Percentiles rank a stretch among this genome's conserved stretches.
Evolutionary conservation across 306 rosid species (phyloP).

Genomic region (Inga laurina): DNA sequence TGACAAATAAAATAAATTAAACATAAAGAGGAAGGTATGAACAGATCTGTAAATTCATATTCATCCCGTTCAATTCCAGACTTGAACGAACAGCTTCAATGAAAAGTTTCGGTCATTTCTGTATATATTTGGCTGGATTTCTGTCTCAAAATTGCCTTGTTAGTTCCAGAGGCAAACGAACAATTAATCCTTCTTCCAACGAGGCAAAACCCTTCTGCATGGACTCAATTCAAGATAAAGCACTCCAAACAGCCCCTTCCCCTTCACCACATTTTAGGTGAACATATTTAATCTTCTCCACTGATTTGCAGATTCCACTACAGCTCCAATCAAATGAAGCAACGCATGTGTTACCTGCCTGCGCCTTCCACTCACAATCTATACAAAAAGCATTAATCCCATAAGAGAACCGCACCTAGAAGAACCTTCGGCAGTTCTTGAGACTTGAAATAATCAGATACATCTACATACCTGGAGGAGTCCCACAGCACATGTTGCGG

Average conservation of each 20-base stretch:
- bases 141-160: constrained; percentile 30
- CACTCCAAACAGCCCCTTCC: constrained; percentile 85
- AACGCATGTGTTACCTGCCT: constrained; percentile 85
- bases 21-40: constrained; percentile 19
- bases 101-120: constrained; percentile 31
- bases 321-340: constrained; percentile 99
- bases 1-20: neutral
- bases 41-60: constrained; percentile 30
- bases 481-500: constrained; percentile 96
- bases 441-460: neutral
- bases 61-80: constrained; percentile 10
- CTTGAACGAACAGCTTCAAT: constrained; percentile 31
- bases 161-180: constrained; percentile 26
- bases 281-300: constrained; percentile 87
- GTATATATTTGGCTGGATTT: constrained; percentile 23
- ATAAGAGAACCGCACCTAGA: constrained; percentile 25
- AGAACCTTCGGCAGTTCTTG: neutral
- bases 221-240: constrained; percentile 48
- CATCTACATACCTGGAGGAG: constrained; percentile 82
- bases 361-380: constrained; percentile 99
- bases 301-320: constrained; percentile 99
- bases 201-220: constrained; percentile 17
- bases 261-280: constrained; percentile 98
- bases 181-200: constrained; percentile 16
- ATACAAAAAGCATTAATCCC: constrained; percentile 30